phyloP scores from a whole-genome alignment of 495 filamentous ascomycete genomes.

The Hyphodiscus hymeniophilus region DNA sequence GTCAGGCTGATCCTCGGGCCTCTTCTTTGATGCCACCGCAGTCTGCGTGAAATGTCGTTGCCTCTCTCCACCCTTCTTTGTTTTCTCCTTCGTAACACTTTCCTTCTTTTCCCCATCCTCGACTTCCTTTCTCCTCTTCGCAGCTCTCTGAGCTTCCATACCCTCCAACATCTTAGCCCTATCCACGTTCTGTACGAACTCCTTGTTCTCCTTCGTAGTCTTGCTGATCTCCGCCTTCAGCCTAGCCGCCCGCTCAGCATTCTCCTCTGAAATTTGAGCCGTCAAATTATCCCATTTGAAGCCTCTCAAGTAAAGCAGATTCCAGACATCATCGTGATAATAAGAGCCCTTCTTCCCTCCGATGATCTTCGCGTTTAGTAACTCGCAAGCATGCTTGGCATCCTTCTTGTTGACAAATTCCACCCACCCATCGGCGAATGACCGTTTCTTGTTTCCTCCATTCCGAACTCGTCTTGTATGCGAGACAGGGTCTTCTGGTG shows the following conservation, averaged over 20 bases:
- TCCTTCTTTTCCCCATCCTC: constrained; percentile 14
- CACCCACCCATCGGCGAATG: constrained; percentile 89
- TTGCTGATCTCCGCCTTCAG: constrained; percentile 74
- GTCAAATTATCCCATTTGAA: constrained; percentile 72
- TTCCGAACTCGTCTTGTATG: constrained; percentile 50
- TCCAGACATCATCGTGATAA: constrained; percentile 93
- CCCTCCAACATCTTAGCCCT: constrained; percentile 63
- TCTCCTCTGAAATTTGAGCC: constrained; percentile 70
- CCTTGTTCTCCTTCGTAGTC: constrained; percentile 73
- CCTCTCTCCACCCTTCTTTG: constrained; percentile 22
- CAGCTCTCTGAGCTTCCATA: constrained; percentile 55
- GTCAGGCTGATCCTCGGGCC: constrained; percentile 44
- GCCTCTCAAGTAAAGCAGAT: constrained; percentile 63
- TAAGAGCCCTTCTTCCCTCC: constrained; percentile 82
- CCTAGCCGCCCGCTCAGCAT: constrained; percentile 69
- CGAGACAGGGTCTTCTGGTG: constrained; percentile 63
- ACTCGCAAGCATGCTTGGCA: constrained; percentile 77
- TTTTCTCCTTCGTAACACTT: background rate
- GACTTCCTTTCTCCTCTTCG: constrained; percentile 43
- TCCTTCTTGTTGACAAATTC: constrained; percentile 66
- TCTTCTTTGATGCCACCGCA: constrained; percentile 40
- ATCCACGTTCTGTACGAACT: constrained; percentile 71
- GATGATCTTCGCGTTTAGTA: constrained; percentile 72
- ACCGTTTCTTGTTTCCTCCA: constrained; percentile 83
- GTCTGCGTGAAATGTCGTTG: constrained; percentile 69